Evolutionary conservation across 176 grass and related monocot species (phyloP), one percentile per base, ranked within the genome.

Genomic region (Urochloa ruziziensis): DNA sequence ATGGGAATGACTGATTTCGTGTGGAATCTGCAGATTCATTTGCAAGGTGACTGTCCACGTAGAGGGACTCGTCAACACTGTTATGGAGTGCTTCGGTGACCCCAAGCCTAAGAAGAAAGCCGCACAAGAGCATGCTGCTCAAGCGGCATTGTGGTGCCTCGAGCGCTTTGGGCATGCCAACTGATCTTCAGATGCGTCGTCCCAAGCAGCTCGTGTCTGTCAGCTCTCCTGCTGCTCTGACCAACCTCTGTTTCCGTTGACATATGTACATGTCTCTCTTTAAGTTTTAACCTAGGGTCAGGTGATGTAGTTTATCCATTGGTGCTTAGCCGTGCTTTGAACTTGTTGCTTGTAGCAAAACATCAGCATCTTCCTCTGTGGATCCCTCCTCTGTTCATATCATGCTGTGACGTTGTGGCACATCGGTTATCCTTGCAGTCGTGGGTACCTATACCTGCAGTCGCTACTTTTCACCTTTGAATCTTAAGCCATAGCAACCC

Each of bases 71-170:
- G 42, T 78, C 9, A 49, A 57, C 27, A 87, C 88, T 34, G 5
- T 88, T 36, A 12, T 97, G 27, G 86, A 93, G 71, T 86, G 88
- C 77, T 69, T 81, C 76, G 48, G 94, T 78, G 89, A 81, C n/a
- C 84, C 89, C 13, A 89, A 93, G 27, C 24, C 16, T 28, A 27
- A 77, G 23, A 89, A 86, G 82, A 52, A 86, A 88, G 78, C 66
- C 33, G 84, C 89, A 1, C n/a, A 87, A 70, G 91, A 93, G 40
- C 83, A 96, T 75, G 94, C 86, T 68, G 80, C 86, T n/a, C 73
- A 89, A 84, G 91, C 84, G 11, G 91, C 87, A 77, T 25, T 97
- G 70, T 93, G 94, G 91, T 89, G 57, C 61, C 91, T 96, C 6
- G 68, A 83, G 67, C 49, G 24, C 17, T 73, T 76, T 27, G 86